Evolutionary conservation across 805 yeast genomes (phyloP).

Genomic region (Spathaspora sp.): DNA sequence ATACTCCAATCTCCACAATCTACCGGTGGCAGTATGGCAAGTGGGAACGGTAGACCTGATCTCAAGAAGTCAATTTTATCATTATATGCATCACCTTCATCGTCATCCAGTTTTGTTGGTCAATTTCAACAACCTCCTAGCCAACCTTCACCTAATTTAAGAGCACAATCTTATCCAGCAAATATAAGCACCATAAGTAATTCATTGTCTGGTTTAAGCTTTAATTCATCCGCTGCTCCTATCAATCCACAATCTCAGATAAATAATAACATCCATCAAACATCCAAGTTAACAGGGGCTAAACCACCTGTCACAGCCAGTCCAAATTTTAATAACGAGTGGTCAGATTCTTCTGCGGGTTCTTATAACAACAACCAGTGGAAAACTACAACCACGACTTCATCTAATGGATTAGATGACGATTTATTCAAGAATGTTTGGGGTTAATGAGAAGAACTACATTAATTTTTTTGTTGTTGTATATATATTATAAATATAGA

Average conservation of each 20-base stretch:
- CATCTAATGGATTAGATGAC: conserved; percentile 41
- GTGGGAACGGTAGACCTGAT: conserved; percentile 59
- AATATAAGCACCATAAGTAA: conserved; percentile 13
- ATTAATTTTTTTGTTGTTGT: background rate
- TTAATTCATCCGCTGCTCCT: background rate
- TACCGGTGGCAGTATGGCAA: conserved; percentile 29
- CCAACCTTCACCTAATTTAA: background rate
- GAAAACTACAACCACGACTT: background rate
- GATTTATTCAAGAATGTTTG: conserved; percentile 70
- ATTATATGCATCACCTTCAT: conserved; percentile 61
- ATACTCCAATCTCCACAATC: conserved; percentile 26
- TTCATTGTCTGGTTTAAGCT: conserved; percentile 21
- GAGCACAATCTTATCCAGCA: conserved; percentile 1
- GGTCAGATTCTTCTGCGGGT: conserved; percentile 25
- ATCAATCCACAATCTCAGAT: conserved; percentile 6
- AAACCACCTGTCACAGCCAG: conserved; percentile 1
- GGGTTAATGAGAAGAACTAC: conserved; percentile 29
- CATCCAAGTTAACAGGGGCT: background rate
- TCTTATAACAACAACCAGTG: conserved; percentile 1
- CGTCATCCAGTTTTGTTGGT: conserved; percentile 42
- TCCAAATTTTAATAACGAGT: conserved; percentile 28
- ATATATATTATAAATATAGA: background rate
- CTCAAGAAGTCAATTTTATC: conserved; percentile 89
- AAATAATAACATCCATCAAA: conserved; percentile 3
- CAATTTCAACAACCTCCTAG: conserved; percentile 23